A percentile compares a stretch with the other conserved stretches of the same genome.
phyloP scores from a whole-genome alignment of 2,329 filamentous ascomycete genomes.

The Penicillium sp. region DNA sequence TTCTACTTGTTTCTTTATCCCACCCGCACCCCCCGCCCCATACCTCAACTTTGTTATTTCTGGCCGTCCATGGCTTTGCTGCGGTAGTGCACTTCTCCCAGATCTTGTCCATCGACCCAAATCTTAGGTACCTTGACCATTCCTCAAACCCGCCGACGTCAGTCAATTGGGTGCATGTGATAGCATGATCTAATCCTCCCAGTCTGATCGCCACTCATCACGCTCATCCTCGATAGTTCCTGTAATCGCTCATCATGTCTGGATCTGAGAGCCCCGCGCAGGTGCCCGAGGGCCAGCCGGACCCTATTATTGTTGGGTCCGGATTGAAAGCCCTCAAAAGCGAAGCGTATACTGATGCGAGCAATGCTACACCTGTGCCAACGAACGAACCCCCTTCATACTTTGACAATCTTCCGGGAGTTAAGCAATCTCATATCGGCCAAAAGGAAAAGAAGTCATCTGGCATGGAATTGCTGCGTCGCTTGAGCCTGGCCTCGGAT shows the following conservation, averaged over 20 bases:
- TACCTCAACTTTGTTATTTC: background rate
- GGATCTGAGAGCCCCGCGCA: slow-evolving; percentile 23
- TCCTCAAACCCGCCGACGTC: slow-evolving; percentile 5
- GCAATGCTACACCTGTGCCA: slow-evolving; percentile 27
- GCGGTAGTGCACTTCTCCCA: slow-evolving; percentile 12
- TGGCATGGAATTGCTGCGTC: slow-evolving; percentile 51
- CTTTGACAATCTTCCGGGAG: slow-evolving; percentile 28
- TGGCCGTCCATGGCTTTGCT: slow-evolving; percentile 17
- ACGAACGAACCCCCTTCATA: slow-evolving; percentile 30
- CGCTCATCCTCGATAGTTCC: slow-evolving; percentile 3
- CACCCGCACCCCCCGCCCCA: too few relatives aligned
- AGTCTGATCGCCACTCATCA: slow-evolving; percentile 8
- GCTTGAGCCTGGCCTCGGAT: slow-evolving; percentile 48
- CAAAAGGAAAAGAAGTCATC: slow-evolving; percentile 42
- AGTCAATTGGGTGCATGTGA: slow-evolving; percentile 11
- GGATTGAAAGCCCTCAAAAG: slow-evolving; percentile 27
- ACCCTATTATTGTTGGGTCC: slow-evolving; percentile 31
- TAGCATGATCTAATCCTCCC: slow-evolving; percentile 14
- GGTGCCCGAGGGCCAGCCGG: slow-evolving; percentile 29
- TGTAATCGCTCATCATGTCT: slow-evolving; percentile 22
- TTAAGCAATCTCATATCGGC: slow-evolving; percentile 3
- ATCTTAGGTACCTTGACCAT: slow-evolving; percentile 15
- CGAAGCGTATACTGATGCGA: slow-evolving; percentile 29
- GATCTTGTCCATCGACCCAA: slow-evolving; percentile 13
- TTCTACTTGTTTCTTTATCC: background rate